Percentiles rank a stretch among this genome's conserved stretches.
Conservation (phyloP, 352 stramenopile genomes). For the Phytophthora syringae region DNA sequence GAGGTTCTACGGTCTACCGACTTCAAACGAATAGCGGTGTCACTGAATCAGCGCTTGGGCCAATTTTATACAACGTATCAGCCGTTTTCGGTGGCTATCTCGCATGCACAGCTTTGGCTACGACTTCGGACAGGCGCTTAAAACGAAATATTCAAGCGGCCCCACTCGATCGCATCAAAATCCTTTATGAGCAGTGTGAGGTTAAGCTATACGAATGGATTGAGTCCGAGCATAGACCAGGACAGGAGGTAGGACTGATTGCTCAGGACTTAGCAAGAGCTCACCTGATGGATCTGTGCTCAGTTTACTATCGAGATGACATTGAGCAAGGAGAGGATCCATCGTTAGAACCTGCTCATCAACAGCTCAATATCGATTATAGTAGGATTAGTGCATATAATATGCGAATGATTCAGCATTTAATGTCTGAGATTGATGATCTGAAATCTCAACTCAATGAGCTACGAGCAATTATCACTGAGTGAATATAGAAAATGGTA, state of each 20-base stretch:
- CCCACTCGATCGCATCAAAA: constrained; percentile 1
- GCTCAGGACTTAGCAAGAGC: constrained; percentile 13
- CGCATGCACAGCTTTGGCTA: background rate
- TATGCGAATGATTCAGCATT: constrained; percentile 21
- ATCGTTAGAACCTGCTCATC: background rate
- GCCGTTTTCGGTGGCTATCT: constrained; percentile 8
- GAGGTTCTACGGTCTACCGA: background rate
- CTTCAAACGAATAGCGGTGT: background rate
- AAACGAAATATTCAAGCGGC: constrained; percentile 11
- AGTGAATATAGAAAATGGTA: no score
- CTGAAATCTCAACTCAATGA: background rate
- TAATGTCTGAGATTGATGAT: constrained; percentile 8
- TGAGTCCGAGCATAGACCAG: constrained; percentile 1
- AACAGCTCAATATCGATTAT: constrained; percentile 13
- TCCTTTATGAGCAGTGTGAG: constrained; percentile 2
- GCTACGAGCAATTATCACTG: no score
- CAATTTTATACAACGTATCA: background rate
- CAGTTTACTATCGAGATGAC: constrained; percentile 17
- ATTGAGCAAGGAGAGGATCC: constrained; percentile 6
- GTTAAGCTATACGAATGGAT: constrained; percentile 14
- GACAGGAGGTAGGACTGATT: constrained; percentile 15
- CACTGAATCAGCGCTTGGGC: constrained; percentile 1
- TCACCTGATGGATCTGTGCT: constrained; percentile 9
- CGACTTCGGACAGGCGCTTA: constrained; percentile 6
- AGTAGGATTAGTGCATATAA: constrained; percentile 11